Base-by-base conservation (phyloP, 2,329 filamentous ascomycete species). In the Juglanconis juglandina region DNA sequence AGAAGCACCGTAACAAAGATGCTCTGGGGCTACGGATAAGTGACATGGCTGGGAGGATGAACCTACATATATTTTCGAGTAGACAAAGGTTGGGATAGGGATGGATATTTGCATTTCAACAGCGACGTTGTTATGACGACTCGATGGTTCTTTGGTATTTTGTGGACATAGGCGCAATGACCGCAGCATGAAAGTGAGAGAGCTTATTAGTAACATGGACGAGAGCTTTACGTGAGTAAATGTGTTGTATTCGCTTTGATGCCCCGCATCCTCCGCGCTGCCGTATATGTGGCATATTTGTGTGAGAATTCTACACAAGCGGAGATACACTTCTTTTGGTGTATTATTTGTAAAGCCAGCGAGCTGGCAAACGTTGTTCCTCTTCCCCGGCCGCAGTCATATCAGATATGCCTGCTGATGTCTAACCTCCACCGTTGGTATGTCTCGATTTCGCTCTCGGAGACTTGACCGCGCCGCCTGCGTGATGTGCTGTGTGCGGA, bases 401-500 rank as follows among this genome's bases (percentile, higher is more conserved):
- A n/a, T 57, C 11, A 57, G 37, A 57, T 49, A 39, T 50, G 47
- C 47, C 47, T 50, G 55, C 46, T 35, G 47, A 51, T 51, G 35
- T 57, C 55, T 34, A 57, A 24, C 39, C 46, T 57, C 55, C 55
- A 57, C 24, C 30, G 55, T 30, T 51, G 55, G 47, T 57, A 57
- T 14, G 55, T 57, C 37, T 42, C 46, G 37, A 57, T 46, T 11
- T 57, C 55, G 13, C 47, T 37, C 37, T 57, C 55, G 7, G 55
- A 57, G 46, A 57, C 46, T n/a, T 57, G 55, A 30, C 55, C 55
- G 8, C 55, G 47, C 35, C 55, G 42, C 39, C 55, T 57, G 32
- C 37, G 34, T 24, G 46, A 48, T 50, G 35, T 17, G 49, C 47
- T 57, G 32, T 50, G 47, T 39, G 55, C 41, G 47, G 55, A 39